Conservation (phyloP, 1,139 yeast species). For the Blastobotrys elegans region DNA sequence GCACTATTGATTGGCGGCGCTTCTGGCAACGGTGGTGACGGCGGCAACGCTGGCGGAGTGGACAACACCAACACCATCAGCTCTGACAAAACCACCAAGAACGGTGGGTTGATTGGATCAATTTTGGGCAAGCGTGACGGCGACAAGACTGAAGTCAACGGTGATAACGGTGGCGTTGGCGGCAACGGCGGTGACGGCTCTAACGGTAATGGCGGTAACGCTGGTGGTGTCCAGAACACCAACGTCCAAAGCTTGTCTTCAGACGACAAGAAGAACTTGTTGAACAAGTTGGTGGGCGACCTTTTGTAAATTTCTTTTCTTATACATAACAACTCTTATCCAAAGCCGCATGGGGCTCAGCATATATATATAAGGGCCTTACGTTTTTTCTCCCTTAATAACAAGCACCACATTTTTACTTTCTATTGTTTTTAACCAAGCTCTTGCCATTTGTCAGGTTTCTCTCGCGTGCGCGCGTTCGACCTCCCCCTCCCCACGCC, state of each 20-base stretch:
- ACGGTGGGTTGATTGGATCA: too few species aligned
- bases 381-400: too few species aligned
- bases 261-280: not conserved
- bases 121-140: not conserved
- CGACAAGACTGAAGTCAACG: not conserved
- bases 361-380: too few species aligned
- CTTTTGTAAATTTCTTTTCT: too few species aligned
- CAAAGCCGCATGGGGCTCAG: too few species aligned
- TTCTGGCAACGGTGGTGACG: not conserved
- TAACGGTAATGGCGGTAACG: not conserved
- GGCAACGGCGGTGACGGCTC: not conserved
- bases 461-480: too few species aligned
- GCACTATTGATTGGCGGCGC: not conserved
- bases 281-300: not conserved
- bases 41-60: constrained; percentile 1
- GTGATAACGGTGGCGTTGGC: not conserved
- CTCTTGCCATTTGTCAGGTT: too few species aligned
- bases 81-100: too few species aligned
- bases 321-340: too few species aligned
- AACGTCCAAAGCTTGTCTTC: not conserved
- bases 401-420: too few species aligned
- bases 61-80: not conserved
- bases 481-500: too few species aligned
- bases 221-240: not conserved
- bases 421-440: too few species aligned